Base-by-base conservation (phyloP, 2,329 filamentous ascomycete species). In the Monilinia fructicola region DNA sequence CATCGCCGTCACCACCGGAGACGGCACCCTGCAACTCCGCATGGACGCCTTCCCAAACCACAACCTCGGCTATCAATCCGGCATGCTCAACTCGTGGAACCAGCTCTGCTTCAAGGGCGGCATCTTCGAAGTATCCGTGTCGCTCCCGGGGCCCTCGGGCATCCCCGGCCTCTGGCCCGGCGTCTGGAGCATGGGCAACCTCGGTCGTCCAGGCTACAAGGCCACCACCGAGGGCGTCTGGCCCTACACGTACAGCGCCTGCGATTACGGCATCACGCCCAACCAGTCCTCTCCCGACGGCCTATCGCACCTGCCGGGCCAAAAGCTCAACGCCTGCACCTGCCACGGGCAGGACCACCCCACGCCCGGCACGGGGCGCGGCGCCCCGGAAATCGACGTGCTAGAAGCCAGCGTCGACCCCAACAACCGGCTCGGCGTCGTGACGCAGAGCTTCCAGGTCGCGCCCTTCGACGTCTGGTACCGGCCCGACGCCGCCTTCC, bases 321-420 rank as follows among this genome's bases (percentile, higher is more conserved):
- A 90, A 85, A 83, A 84, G 70, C 78, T 91, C 10, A 85, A 87
- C 7, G 85, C 86, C 9, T 91, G 88, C 74, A 87, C 86, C 3
- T 91, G 89, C 75, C 76, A 76, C 12, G 83, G 82, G 12, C 81
- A 85, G 70, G 87, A 90, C 72, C 88, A 91, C 73, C 88, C 88
- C 1, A 86, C 77, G 42, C 85, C 85, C 9, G 88, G 88, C 23
- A 86, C 80, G 54, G 88, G 87, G 35, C 82, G 89, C 31, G 85
- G 85, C 64, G 86, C 87, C 1, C 88, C 89, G 0, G 89, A 91
- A 78, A 88, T 91, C 68, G 89, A 91, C 81, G 87, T 87, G 26
- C 79, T 91, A 35, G 88, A 91, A 80, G 88, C 84, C 14, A 80
- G 79, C 53, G 81, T 79, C 7, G 79, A 80, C 48, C 71, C 71